A percentile compares a stretch with the other conserved stretches of the same genome.
phyloP scores from a whole-genome alignment of 78 protist genomes.

The Dictyostelium citrinum region DNA sequence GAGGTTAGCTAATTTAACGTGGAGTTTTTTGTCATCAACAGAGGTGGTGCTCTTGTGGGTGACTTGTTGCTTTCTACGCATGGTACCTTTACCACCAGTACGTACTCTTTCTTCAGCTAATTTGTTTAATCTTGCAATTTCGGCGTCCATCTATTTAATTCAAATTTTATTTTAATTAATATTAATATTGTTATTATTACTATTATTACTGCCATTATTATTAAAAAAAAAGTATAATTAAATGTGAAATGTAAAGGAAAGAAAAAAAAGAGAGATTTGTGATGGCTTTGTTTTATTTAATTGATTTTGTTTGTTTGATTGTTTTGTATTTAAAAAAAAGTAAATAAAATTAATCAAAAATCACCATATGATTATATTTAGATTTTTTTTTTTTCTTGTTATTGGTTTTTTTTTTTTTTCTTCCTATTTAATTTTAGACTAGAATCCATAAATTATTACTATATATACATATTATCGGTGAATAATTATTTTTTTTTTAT shows the following conservation, averaged over 20 bases:
- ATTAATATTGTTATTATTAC: background rate
- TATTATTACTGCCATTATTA: too few relatives aligned
- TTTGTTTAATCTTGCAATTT: slow-evolving; percentile 60
- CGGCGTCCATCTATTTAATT: slow-evolving; percentile 17
- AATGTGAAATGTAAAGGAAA: too few relatives aligned
- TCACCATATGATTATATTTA: too few relatives aligned
- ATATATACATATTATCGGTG: background rate
- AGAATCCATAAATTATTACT: too few relatives aligned
- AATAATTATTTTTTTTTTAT: too few relatives aligned
- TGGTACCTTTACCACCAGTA: slow-evolving; percentile 93
- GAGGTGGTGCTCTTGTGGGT: slow-evolving; percentile 25
- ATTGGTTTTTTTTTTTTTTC: background rate
- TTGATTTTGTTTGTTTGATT: too few relatives aligned
- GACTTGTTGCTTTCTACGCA: slow-evolving; percentile 86
- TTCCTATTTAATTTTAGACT: background rate
- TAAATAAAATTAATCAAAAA: too few relatives aligned
- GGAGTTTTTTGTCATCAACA: slow-evolving; percentile 62
- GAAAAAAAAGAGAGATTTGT: too few relatives aligned
- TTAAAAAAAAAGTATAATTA: too few relatives aligned
- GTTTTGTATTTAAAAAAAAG: too few relatives aligned
- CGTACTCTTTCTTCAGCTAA: slow-evolving; percentile 73
- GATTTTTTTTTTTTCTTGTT: background rate
- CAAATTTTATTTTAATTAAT: background rate
- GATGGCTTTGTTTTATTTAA: too few relatives aligned
- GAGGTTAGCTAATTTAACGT: slow-evolving; percentile 24